Conservation (phyloP, 495 filamentous ascomycete genomes). For the Penicillium malachiteum region DNA sequence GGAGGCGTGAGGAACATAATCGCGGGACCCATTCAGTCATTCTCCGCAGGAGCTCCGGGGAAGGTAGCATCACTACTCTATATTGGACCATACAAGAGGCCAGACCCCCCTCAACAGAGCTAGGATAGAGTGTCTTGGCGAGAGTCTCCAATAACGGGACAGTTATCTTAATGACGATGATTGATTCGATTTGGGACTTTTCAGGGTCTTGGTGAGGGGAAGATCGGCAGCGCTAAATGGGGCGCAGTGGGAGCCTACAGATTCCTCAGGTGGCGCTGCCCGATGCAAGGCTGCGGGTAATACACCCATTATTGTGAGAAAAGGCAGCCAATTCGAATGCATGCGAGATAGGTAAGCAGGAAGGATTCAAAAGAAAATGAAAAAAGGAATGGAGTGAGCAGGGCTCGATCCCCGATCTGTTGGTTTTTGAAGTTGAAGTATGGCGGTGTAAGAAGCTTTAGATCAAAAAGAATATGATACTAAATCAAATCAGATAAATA, state of each 20-base stretch:
- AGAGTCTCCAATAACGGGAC: neutral
- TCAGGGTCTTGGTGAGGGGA: constrained; percentile 5
- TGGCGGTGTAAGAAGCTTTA: too few relatives aligned
- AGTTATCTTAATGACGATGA: neutral
- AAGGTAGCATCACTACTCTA: constrained; percentile 14
- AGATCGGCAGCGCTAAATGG: neutral
- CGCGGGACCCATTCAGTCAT: constrained; percentile 15
- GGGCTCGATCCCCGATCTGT: too few relatives aligned
- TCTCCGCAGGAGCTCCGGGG: constrained; percentile 28
- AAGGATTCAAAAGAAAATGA: neutral
- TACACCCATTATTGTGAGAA: neutral
- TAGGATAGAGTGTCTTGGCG: neutral
- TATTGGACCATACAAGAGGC: constrained; percentile 7
- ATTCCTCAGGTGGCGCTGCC: neutral
- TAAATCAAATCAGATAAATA: too few relatives aligned
- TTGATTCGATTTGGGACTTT: neutral
- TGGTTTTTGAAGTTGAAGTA: too few relatives aligned
- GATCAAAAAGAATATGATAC: too few relatives aligned
- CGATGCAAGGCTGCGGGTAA: neutral
- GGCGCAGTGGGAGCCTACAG: neutral
- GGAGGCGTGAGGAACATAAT: neutral
- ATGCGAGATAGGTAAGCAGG: neutral
- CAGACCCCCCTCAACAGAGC: neutral
- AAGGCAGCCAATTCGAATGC: neutral
- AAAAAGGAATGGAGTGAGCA: neutral